phyloP scores from a whole-genome alignment of 2,329 filamentous ascomycete species.

The Chalaropsis thielavioides region DNA sequence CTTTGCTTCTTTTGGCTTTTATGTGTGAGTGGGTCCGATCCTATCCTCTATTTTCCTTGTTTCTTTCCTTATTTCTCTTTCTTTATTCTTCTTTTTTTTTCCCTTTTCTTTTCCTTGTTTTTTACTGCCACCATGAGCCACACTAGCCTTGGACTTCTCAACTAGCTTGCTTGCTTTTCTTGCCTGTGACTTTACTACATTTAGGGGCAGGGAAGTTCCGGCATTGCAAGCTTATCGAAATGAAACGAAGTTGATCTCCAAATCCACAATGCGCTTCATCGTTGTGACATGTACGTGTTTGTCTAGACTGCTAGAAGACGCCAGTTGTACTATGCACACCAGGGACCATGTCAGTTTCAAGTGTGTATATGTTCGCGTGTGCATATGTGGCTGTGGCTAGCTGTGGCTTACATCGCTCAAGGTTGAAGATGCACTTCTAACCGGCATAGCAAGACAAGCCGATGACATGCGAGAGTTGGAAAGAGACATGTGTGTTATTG shows the following conservation, averaged over 20 bases:
- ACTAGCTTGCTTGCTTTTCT: not conserved
- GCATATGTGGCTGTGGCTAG: not conserved
- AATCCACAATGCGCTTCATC: not conserved
- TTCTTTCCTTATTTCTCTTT: not conserved
- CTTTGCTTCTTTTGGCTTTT: not conserved
- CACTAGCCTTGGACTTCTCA: not conserved
- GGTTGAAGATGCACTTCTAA: not conserved
- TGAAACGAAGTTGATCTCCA: constrained; percentile 1
- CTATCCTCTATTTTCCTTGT: not conserved
- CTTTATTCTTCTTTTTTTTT: not conserved
- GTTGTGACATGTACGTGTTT: not conserved
- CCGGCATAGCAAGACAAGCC: too few species aligned
- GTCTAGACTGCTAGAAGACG: too few species aligned
- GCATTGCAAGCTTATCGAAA: not conserved
- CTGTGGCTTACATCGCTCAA: not conserved
- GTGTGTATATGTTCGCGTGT: not conserved
- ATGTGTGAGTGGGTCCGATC: not conserved
- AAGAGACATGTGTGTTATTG: too few species aligned
- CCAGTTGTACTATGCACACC: too few species aligned
- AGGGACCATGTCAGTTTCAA: not conserved
- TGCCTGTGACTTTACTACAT: not conserved
- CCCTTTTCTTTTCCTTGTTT: not conserved
- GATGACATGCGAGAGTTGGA: too few species aligned
- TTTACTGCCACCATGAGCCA: not conserved
- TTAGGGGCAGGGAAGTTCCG: not conserved